phyloP scores from a whole-genome alignment of 2,329 filamentous ascomycete species.

The Pseudogymnoascus sp. region DNA sequence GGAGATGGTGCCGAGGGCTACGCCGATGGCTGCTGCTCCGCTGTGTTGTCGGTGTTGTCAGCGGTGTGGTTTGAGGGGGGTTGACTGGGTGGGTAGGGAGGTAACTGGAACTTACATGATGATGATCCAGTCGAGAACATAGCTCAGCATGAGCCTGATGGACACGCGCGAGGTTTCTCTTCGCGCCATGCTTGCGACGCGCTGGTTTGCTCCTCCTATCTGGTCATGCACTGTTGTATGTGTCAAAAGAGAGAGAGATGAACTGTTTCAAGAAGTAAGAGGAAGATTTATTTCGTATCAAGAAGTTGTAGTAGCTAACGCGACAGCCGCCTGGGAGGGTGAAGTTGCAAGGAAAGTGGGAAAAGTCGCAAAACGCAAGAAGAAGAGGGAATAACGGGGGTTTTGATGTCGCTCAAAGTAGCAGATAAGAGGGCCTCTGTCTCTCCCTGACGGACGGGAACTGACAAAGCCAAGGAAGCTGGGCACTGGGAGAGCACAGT shows the following conservation, averaged over 20 bases:
- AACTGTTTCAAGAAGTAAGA: background rate
- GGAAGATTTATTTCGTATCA: background rate
- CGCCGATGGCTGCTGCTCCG: slow-evolving; percentile 52
- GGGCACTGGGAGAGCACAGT: background rate
- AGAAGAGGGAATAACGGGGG: background rate
- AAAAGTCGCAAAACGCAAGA: background rate
- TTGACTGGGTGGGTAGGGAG: too few relatives aligned
- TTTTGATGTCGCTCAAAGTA: background rate
- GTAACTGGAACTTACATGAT: slow-evolving; percentile 55
- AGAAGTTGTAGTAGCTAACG: background rate
- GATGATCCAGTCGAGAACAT: slow-evolving; percentile 68
- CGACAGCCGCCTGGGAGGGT: background rate
- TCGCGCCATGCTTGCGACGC: background rate
- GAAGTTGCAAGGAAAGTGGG: background rate
- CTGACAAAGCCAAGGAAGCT: background rate
- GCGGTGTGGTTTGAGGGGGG: background rate
- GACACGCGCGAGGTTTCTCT: slow-evolving; percentile 20
- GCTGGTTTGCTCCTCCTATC: background rate
- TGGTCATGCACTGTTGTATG: background rate
- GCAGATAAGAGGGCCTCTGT: background rate
- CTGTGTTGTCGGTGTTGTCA: slow-evolving; percentile 31
- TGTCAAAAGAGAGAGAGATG: background rate
- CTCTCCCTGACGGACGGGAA: background rate
- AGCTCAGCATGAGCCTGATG: slow-evolving; percentile 50
- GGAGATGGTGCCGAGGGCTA: slow-evolving; percentile 50